Conservation (phyloP, 345 rosid genomes). For the Kandelia obovata region DNA sequence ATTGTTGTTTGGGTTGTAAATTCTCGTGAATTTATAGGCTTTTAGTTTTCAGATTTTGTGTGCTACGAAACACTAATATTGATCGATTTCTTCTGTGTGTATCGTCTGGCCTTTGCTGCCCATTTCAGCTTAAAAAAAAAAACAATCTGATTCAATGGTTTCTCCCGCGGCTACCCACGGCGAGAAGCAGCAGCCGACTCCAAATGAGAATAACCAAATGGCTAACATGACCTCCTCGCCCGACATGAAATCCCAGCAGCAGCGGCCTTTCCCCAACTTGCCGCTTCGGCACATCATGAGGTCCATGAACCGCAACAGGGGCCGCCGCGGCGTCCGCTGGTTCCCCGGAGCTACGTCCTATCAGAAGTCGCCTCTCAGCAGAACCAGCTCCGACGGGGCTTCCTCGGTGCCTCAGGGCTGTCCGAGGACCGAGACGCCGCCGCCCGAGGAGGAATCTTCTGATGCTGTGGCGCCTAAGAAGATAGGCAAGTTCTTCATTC, state of each 20-base stretch:
- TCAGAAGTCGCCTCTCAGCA: constrained; percentile 9
- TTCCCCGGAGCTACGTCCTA: constrained; percentile 15
- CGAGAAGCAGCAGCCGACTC: not conserved
- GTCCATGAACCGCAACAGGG: constrained; percentile 36
- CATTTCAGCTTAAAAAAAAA: no score
- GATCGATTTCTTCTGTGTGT: no score
- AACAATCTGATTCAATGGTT: not conserved
- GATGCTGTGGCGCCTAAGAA: no score
- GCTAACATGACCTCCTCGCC: constrained; percentile 35
- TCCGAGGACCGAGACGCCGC: no score
- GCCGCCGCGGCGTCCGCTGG: constrained; percentile 39
- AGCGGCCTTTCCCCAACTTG: constrained; percentile 61
- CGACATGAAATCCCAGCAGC: constrained; percentile 29
- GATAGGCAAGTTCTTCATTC: no score
- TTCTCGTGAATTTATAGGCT: not conserved
- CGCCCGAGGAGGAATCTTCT: no score
- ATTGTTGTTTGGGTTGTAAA: not conserved
- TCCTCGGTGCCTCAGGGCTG: no score
- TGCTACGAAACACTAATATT: no score
- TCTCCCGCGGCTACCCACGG: not conserved
- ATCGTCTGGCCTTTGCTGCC: no score
- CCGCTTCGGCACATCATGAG: constrained; percentile 51
- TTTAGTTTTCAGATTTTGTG: not conserved
- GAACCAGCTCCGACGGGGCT: not conserved
- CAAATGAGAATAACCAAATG: not conserved